A percentile compares a stretch with the other conserved stretches of the same genome.
Conservation (phyloP, 495 filamentous ascomycete species). For the Xylaria grammica region DNA sequence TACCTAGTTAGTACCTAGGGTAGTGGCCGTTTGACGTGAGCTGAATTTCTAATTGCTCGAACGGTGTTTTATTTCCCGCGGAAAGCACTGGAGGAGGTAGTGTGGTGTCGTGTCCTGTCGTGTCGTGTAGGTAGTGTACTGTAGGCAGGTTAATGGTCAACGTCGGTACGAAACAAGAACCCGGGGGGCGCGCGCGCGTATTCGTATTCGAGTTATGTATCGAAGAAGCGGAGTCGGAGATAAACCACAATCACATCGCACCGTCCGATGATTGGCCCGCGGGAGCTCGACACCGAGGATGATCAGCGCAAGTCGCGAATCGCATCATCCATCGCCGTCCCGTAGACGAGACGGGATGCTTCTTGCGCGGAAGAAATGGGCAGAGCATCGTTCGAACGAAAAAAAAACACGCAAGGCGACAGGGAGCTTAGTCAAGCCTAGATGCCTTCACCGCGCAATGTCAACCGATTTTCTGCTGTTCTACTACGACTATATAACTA, state of each 20-base stretch:
- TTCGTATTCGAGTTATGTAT: constrained; percentile 22
- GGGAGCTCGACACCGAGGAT: neutral
- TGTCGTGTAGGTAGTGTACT: no score
- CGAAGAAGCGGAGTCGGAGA: constrained; percentile 19
- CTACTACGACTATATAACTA: neutral
- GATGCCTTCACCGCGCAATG: neutral
- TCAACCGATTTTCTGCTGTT: neutral
- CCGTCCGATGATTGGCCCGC: constrained; percentile 7
- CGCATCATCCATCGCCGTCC: no score
- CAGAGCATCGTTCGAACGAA: constrained; percentile 14
- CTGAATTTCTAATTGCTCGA: no score
- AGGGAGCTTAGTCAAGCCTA: neutral
- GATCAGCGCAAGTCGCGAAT: neutral
- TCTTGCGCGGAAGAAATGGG: constrained; percentile 16
- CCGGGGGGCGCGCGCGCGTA: no score
- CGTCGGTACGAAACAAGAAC: no score
- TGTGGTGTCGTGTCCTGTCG: no score
- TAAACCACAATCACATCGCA: neutral
- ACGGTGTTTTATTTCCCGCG: no score
- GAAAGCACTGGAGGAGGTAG: no score
- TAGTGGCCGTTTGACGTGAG: no score
- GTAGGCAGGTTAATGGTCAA: no score
- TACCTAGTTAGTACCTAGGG: no score
- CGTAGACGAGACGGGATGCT: no score
- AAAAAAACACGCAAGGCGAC: neutral